Percentiles rank a stretch among this genome's conserved stretches.
phyloP scores from a whole-genome alignment of 2,329 filamentous ascomycete genomes.

The Neonectria magnoliae region DNA sequence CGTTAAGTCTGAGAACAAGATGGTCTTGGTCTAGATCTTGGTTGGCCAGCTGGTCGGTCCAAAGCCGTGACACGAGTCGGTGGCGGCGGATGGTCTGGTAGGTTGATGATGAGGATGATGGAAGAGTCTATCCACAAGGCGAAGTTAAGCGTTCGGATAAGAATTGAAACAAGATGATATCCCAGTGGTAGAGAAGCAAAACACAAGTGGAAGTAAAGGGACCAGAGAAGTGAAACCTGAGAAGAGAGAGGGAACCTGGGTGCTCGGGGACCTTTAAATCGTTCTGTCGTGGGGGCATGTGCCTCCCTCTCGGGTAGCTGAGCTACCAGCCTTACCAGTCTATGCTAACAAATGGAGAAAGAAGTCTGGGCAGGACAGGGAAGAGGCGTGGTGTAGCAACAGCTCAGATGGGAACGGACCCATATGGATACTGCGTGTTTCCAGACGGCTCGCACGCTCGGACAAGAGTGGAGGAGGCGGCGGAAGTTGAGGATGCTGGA shows the following conservation, averaged over 20 bases:
- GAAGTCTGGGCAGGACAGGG: conserved; percentile 8
- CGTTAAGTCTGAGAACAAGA: conserved; percentile 1
- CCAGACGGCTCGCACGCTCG: conserved; percentile 8
- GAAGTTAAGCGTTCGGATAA: not conserved
- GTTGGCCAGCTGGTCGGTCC: conserved; percentile 9
- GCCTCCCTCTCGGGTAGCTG: conserved; percentile 3
- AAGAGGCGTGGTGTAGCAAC: conserved; percentile 5
- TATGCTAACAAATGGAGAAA: conserved; percentile 14
- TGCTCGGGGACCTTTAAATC: conserved; percentile 12
- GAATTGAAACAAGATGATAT: not conserved
- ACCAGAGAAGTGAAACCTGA: not conserved
- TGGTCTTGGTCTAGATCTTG: not conserved
- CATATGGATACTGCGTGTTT: conserved; percentile 2
- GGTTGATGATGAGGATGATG: not conserved
- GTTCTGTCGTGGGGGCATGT: conserved; percentile 6
- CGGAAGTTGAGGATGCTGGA: conserved; percentile 11
- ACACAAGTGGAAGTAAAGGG: not conserved
- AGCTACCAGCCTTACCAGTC: conserved; percentile 8
- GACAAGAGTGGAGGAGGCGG: conserved; percentile 2
- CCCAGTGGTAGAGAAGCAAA: not conserved
- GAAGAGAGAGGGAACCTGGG: conserved; percentile 2
- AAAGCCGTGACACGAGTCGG: conserved; percentile 8
- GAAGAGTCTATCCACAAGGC: not conserved
- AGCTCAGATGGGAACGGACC: conserved; percentile 5
- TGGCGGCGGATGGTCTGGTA: not conserved